phyloP scores from a whole-genome alignment of 2,329 filamentous ascomycete species.

The Microdochium nivale region DNA sequence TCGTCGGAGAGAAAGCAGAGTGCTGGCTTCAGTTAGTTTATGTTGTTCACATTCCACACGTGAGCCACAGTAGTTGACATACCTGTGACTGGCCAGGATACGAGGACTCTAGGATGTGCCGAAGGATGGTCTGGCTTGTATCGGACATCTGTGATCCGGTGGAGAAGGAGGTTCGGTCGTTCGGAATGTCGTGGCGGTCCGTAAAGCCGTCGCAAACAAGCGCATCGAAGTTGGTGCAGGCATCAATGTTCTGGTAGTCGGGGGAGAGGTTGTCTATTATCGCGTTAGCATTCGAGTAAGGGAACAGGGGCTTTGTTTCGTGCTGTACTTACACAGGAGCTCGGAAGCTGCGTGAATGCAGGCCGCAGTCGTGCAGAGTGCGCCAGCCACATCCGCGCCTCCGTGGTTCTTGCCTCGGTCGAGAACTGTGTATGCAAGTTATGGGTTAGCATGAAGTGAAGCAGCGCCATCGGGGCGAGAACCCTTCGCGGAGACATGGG shows the following conservation, averaged over 20 bases:
- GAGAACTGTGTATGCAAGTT: neutral
- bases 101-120: conserved; percentile 53
- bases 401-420: conserved; percentile 3
- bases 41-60: conserved; percentile 1
- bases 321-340: conserved; percentile 35
- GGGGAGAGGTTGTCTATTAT: conserved; percentile 45
- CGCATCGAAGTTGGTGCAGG: conserved; percentile 61
- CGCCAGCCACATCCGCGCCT: conserved; percentile 13
- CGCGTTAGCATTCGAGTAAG: conserved; percentile 2
- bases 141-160: conserved; percentile 54
- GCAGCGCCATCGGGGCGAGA: no score
- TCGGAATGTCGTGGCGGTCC: conserved; percentile 53
- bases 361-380: conserved; percentile 46
- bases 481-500: no score
- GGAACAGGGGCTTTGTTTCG: neutral
- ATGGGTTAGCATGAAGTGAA: neutral
- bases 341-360: conserved; percentile 56
- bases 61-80: conserved; percentile 9
- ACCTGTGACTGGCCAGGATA: conserved; percentile 35
- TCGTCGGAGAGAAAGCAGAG: conserved; percentile 37
- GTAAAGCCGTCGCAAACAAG: conserved; percentile 61
- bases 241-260: conserved; percentile 53
- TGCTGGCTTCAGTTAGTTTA: conserved; percentile 24
- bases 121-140: conserved; percentile 46
- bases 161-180: conserved; percentile 53